Evolutionary conservation across 1,284 basidiomycete species (phyloP), one percentile per base, ranked within the genome.

Genomic region (Exobasidium cylindrosporum): DNA sequence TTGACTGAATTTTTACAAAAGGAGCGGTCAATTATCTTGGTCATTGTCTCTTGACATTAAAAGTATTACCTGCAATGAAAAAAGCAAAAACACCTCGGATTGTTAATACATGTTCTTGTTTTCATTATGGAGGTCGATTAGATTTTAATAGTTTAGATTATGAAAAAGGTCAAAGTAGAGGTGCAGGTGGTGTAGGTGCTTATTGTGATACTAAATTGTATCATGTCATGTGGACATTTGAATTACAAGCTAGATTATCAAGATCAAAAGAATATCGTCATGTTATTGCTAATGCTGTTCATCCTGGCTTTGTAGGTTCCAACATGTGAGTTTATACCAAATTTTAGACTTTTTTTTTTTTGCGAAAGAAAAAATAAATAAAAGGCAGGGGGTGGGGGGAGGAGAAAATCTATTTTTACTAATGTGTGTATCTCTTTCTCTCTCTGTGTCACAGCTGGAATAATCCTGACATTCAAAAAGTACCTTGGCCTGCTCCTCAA

Each of bases 91-190:
- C 73, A 1, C 73, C 72, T 0, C 35, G 71, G 10, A 66, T 75
- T 55, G 61, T 75, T 59, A 75, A 75, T 54, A 72, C 70, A 3
- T 68, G 68, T 55, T 70, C 68, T 29, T 61, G 59, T 64, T 75
- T 75, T 62, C 73, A 75, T 56, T 61, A 58, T 30, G 71, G 67
- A 21, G 73, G 71, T 0, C 31, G 32, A 1, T 60, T 75, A 11
- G 73, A 75, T 54, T 75, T 75, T 32, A 57, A 61, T 58, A 65
- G 70, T 47, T 64, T 75, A 57, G 69, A 75, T 58, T 68, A 73
- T 58, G 73, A 75, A 35, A 65, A 66, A 46, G 21, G 52, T 1
- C 64, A 63, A 24, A 54, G 57, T 4, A 30, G 65, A 4, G 69
- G 73, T 1, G 13, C 52, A 0, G 40, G 61, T 11, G 70, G 72